phyloP scores from a whole-genome alignment of 441 rosid species.

The Erysimum pusillum region DNA sequence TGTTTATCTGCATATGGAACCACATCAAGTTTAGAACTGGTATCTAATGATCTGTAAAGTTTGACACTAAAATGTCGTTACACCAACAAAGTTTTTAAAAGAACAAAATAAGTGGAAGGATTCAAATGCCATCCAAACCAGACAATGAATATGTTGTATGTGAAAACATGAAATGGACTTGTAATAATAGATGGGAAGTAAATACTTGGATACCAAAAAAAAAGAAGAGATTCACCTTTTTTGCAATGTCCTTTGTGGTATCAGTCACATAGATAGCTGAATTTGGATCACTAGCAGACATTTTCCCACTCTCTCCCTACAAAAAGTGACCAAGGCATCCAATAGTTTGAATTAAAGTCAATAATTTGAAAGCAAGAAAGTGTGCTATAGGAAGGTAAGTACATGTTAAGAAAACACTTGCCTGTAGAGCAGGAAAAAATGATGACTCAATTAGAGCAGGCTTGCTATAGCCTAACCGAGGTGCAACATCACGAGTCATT shows the following conservation, averaged over 20 bases:
- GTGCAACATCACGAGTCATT: too few species aligned
- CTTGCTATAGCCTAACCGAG: too few species aligned
- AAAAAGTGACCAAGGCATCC: slow-evolving; percentile 13
- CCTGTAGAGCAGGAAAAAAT: too few species aligned
- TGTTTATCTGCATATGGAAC: slow-evolving; percentile 66
- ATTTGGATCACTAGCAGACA: slow-evolving; percentile 95
- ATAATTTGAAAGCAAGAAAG: slow-evolving; percentile 14
- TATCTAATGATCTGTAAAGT: too few species aligned
- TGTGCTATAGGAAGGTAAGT: not conserved
- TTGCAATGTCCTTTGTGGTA: slow-evolving; percentile 69
- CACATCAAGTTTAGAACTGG: not conserved
- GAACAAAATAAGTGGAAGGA: too few species aligned
- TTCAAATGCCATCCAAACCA: too few species aligned
- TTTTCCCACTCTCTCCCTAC: slow-evolving; percentile 89
- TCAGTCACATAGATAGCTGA: slow-evolving; percentile 92
- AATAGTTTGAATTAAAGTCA: not conserved
- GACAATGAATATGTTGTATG: slow-evolving; percentile 1
- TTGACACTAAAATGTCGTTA: too few species aligned
- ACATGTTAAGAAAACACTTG: too few species aligned
- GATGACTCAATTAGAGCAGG: too few species aligned
- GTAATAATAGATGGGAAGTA: slow-evolving; percentile 5
- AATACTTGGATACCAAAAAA: not conserved
- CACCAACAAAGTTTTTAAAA: too few species aligned
- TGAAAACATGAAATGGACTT: too few species aligned
- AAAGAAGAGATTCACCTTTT: slow-evolving; percentile 60